Evolutionary conservation across 257 asterid species (phyloP).

Genomic region (Hygrophila difformis): DNA sequence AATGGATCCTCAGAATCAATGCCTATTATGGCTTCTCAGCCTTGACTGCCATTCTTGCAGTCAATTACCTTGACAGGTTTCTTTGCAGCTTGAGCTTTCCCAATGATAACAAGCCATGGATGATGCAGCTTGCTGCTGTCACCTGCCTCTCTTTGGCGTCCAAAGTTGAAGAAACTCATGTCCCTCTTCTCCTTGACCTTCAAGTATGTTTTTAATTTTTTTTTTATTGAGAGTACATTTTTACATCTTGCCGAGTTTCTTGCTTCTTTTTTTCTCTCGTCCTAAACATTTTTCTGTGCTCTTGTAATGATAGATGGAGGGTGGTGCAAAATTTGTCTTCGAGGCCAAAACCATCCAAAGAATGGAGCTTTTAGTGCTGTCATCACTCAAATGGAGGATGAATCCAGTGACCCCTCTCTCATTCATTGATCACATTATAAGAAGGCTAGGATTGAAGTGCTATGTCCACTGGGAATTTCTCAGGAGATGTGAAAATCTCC

Average conservation of each 20-base stretch:
- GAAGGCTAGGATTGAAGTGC: constrained; percentile 60
- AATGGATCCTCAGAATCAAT: constrained; percentile 57
- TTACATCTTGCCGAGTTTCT: background rate
- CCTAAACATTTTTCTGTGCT: too few species aligned
- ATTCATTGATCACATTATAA: constrained; percentile 68
- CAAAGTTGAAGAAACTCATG: constrained; percentile 78
- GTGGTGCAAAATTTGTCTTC: constrained; percentile 41
- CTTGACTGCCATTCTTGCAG: constrained; percentile 61
- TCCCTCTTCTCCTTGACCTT: constrained; percentile 73
- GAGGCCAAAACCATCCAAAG: constrained; percentile 74
- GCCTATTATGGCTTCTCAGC: constrained; percentile 53
- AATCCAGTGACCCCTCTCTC: constrained; percentile 90
- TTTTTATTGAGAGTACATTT: background rate
- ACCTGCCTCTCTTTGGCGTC: constrained; percentile 89
- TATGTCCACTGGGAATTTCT: constrained; percentile 54
- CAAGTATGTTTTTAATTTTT: constrained; percentile 44
- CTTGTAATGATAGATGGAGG: constrained; percentile 74
- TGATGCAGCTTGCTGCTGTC: constrained; percentile 72
- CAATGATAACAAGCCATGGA: constrained; percentile 78
- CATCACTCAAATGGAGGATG: constrained; percentile 82
- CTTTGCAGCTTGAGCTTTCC: constrained; percentile 30
- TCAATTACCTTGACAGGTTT: constrained; percentile 71
- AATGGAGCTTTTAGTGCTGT: constrained; percentile 85
- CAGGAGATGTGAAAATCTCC: constrained; percentile 44
- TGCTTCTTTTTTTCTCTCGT: background rate